Base-by-base conservation (phyloP, 495 filamentous ascomycete genomes). In the Xylaria palmicola region DNA sequence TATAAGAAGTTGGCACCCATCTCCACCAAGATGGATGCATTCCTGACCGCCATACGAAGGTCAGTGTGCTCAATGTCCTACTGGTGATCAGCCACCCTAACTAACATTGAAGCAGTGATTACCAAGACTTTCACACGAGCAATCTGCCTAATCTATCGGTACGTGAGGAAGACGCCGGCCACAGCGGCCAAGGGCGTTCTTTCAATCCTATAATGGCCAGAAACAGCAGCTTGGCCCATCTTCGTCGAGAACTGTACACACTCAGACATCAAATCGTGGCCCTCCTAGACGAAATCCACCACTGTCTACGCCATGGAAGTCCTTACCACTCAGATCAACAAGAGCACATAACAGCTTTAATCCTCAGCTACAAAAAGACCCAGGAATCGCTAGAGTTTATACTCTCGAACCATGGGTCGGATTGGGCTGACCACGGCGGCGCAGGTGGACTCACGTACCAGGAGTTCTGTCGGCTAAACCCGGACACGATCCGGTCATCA, bases 251-350 rank as follows among this genome's bases (percentile, higher is more conserved):
- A 27, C 41, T 68, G 15, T 66, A 65, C 37, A 44, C 37, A 1
- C 62, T 71, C 36, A 53, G 64, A 55, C 64, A 71, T 27, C 47
- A 62, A 20, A 41, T 71, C 1, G 26, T 39, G 22, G 37, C 27
- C 12, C 54, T 15, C 13, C 48, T 61, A 37, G 58, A 30, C 19
- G 58, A 54, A 22, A 45, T 61, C 4, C 10, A 53, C 8, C 27
- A 36, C 19, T 45, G 27, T 17, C 5, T 6, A 6, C 27, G 27
- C 37, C 26, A 27, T 1, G 58, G 39, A 32, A n/a, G n/a, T 12
- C 0, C 20, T 3, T 17, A 27, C 39, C 17, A 37, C 22, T 12
- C 19, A 13, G 12, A 20, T 29, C 48, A 61, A 27, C 12, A 19
- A 4, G 6, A 29, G 3, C 7, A 36, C 15, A 7, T 53, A 3